A percentile compares a stretch with the other conserved stretches of the same genome.
Evolutionary conservation across 768 basidiomycete species (phyloP).

Genomic region (Coprinopsis strossmayeri): DNA sequence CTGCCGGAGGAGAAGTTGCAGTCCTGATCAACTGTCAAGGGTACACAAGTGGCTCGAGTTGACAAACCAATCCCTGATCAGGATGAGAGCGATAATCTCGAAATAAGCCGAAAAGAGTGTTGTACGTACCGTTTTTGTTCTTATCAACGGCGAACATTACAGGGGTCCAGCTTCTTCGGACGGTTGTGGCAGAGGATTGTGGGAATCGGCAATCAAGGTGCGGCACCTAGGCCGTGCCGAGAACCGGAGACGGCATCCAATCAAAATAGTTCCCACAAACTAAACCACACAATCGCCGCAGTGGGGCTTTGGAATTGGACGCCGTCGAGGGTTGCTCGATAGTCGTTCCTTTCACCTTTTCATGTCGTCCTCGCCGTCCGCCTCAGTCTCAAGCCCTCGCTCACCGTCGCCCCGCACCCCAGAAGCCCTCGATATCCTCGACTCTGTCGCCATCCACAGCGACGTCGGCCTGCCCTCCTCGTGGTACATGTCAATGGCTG

Average conservation of each 20-base stretch:
- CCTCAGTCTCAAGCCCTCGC: slow-evolving; percentile 51
- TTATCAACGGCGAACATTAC: too few species aligned
- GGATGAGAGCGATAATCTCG: too few species aligned
- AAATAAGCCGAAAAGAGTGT: too few species aligned
- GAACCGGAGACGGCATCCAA: not conserved
- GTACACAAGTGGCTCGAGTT: too few species aligned
- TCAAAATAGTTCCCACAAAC: not conserved
- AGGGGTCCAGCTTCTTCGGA: too few species aligned
- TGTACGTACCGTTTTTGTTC: too few species aligned
- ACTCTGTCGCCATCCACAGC: slow-evolving; percentile 43
- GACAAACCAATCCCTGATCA: too few species aligned
- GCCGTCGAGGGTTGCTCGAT: not conserved
- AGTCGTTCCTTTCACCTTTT: not conserved
- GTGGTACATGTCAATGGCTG: slow-evolving; percentile 49
- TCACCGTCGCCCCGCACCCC: slow-evolving; percentile 71
- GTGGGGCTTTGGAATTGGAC: not conserved
- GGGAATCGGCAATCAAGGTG: not conserved
- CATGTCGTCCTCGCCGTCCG: slow-evolving; percentile 47
- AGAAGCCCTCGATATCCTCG: slow-evolving; percentile 50
- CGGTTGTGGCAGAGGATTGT: not conserved
- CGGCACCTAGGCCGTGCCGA: not conserved
- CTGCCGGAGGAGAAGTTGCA: too few species aligned
- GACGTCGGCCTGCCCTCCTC: slow-evolving; percentile 42
- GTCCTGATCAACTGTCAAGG: too few species aligned
- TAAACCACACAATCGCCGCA: not conserved